Base-by-base conservation (phyloP, 2,329 filamentous ascomycete species). In the Septoria petroselini region DNA sequence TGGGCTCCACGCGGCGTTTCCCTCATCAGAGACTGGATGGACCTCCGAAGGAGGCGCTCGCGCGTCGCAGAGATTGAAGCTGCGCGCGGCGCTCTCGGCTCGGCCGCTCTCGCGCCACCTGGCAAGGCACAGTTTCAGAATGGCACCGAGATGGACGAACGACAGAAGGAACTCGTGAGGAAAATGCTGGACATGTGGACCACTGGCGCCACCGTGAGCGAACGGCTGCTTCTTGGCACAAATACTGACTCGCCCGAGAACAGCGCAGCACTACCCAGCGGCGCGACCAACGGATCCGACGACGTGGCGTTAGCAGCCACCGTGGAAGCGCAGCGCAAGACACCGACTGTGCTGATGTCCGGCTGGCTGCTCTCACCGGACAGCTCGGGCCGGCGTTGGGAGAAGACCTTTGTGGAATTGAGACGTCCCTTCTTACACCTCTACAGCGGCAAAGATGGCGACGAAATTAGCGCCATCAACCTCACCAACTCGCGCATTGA, bases 1-100 rank as follows among this genome's bases (percentile, higher is more conserved):
- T 98, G 93, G 93, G 83, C 84, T 6, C 91, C 93, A 1, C 81
- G 93, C 34, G 90, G 93, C 29, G 87, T 97, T 2, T 94, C 89
- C 0, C 73, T 98, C 0, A 85, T 98, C n/a, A 82, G 84, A 50
- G 93, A 98, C 69, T 95, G 85, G 62, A 85, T 96, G 47, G 71
- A 77, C 8, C 80, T 86, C 4, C 83, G 83, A 53, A 89, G 87
- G 70, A 85, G 86, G 64, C 83, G 83, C 60, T 76, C 80, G 50
- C 83, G 90, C 12, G 77, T 86, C 21, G 82, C 84, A 7, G 91
- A 96, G 63, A 84, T 97, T 31, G 88, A 91, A 58, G 83, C 84
- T 0, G 82, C 84, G 2, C 81, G 87, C 56, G 79, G 80, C 11
- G 75, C 85, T 21, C 71, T 91, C 12, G 58, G 59, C 30, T 50